Conservation (phyloP, 768 basidiomycete genomes). For the Clathrus columnatus region DNA sequence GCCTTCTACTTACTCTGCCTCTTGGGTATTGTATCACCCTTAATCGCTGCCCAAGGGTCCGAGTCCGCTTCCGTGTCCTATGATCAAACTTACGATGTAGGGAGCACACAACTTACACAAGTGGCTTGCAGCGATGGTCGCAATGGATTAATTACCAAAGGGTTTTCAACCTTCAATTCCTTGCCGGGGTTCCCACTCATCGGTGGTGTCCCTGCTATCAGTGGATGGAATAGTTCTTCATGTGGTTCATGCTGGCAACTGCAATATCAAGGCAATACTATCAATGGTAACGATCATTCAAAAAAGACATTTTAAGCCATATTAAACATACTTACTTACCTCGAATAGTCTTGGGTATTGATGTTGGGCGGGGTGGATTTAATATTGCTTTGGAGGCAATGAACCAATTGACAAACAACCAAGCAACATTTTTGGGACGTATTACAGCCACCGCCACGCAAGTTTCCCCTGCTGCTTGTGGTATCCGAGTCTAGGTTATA, state of each 20-base stretch:
- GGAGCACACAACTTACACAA: slow-evolving; percentile 17
- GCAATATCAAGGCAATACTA: slow-evolving; percentile 16
- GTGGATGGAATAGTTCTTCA: slow-evolving; percentile 16
- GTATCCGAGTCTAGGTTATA: slow-evolving; percentile 16
- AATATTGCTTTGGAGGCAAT: slow-evolving; percentile 46
- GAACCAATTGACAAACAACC: slow-evolving; percentile 41
- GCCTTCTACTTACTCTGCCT: neutral
- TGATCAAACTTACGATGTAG: slow-evolving; percentile 29
- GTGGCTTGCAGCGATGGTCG: slow-evolving; percentile 32
- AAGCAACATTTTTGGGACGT: slow-evolving; percentile 39
- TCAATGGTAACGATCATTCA: slow-evolving; percentile 12
- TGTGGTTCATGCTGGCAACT: slow-evolving; percentile 27
- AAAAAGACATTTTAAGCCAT: neutral
- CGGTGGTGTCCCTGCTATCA: slow-evolving; percentile 27
- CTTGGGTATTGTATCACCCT: slow-evolving; percentile 10
- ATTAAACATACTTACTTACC: neutral
- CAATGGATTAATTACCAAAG: slow-evolving; percentile 28
- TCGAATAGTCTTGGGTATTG: slow-evolving; percentile 19
- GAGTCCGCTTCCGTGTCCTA: slow-evolving; percentile 27
- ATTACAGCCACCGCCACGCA: slow-evolving; percentile 35
- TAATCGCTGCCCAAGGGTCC: slow-evolving; percentile 15
- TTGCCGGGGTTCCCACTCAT: slow-evolving; percentile 31
- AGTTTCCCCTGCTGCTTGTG: slow-evolving; percentile 41
- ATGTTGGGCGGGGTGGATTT: slow-evolving; percentile 26
- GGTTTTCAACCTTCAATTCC: slow-evolving; percentile 29